Percentiles rank a stretch among this genome's conserved stretches.
phyloP scores from a whole-genome alignment of 805 yeast genomes.

The Diddensiella caesifluorescens region DNA sequence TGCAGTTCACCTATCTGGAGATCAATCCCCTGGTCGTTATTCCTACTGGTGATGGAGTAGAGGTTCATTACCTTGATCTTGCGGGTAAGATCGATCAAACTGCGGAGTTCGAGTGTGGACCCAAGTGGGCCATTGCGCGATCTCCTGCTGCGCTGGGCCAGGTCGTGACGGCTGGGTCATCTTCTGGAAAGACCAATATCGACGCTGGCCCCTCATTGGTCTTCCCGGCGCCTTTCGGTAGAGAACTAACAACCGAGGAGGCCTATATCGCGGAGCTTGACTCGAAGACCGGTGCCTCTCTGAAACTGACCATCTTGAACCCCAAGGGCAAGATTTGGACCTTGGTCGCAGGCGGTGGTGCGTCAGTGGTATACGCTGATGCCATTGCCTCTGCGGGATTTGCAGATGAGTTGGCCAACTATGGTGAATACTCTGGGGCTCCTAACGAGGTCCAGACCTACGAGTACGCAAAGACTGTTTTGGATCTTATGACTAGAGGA shows the following conservation, averaged over 20 bases:
- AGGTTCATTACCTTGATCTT: constrained; percentile 42
- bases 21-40: constrained; percentile 43
- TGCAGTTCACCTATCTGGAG: constrained; percentile 43
- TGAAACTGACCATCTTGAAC: constrained; percentile 41
- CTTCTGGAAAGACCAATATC: constrained; percentile 27
- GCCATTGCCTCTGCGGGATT: constrained; percentile 44
- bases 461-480: constrained; percentile 44
- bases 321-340: constrained; percentile 44
- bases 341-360: constrained; percentile 45
- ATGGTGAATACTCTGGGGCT: constrained; percentile 46
- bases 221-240: constrained; percentile 46
- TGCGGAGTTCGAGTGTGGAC: constrained; percentile 45
- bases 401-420: constrained; percentile 42
- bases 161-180: constrained; percentile 18
- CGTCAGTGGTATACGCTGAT: constrained; percentile 44
- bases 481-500: constrained; percentile 42
- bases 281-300: constrained; percentile 45
- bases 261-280: constrained; percentile 45
- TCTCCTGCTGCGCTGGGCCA: constrained; percentile 39
- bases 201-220: constrained; percentile 46
- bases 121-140: constrained; percentile 45
- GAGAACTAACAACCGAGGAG: constrained; percentile 41
- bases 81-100: constrained; percentile 46
- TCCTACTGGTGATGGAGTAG: constrained; percentile 36
- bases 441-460: constrained; percentile 44